phyloP scores from a whole-genome alignment of 2,329 filamentous ascomycete genomes.

The Keithomyces neogunnii region DNA sequence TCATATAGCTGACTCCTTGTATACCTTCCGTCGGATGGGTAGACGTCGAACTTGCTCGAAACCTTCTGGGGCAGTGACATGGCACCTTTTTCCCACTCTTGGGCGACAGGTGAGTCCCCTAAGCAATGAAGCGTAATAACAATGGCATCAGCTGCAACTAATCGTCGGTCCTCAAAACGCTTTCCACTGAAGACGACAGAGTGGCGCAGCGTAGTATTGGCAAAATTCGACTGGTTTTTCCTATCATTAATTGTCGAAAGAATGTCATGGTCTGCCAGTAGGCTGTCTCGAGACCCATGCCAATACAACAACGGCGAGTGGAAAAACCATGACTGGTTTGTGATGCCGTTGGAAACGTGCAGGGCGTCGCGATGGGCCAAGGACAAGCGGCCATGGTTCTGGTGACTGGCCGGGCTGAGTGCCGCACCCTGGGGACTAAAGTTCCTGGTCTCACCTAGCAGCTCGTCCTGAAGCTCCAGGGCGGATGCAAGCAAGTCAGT shows the following conservation, averaged over 20 bases:
- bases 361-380: constrained; percentile 42
- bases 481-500: constrained; percentile 56
- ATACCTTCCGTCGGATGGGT: constrained; percentile 48
- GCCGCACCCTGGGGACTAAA: constrained; percentile 39
- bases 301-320: constrained; percentile 80
- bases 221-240: constrained; percentile 52
- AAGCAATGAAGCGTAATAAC: constrained; percentile 70
- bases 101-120: constrained; percentile 53
- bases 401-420: constrained; percentile 16
- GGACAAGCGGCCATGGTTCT: constrained; percentile 29
- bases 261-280: constrained; percentile 54
- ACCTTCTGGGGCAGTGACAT: constrained; percentile 40
- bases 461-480: constrained; percentile 59
- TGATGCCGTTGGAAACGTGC: constrained; percentile 52
- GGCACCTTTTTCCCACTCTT: constrained; percentile 56
- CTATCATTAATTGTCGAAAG: constrained; percentile 60
- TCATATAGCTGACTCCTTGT: constrained; percentile 59
- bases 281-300: constrained; percentile 53
- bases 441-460: constrained; percentile 53
- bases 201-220: constrained; percentile 67
- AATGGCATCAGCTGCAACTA: constrained; percentile 67
- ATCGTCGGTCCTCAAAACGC: constrained; percentile 55
- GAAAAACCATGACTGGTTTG: constrained; percentile 63
- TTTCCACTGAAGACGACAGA: constrained; percentile 81
- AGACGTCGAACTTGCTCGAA: constrained; percentile 53